Evolutionary conservation across 192 early-diverging fungal species (phyloP), one percentile per base, ranked within the genome.

Genomic region (Coemansia sp.): DNA sequence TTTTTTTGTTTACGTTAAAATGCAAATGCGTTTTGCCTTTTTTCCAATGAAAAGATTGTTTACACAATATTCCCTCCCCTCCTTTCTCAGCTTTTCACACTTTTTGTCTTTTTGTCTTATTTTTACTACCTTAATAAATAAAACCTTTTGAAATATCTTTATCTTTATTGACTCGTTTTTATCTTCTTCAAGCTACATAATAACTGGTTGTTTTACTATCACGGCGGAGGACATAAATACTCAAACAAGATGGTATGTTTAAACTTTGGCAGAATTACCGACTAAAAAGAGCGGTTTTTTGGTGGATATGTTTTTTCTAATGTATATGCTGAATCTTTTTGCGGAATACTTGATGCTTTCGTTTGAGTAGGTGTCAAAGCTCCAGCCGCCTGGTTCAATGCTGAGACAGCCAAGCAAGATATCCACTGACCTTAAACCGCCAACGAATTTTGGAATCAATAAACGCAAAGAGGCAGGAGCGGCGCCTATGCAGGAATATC

Each of bases 331-430:
- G 18, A 13, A 49, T 49, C 18, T n/a, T n/a, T n/a, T 49, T 49
- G 47, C 47, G 4, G 21, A 10, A 22, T 21, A 15, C 13, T 26
- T 10, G 55, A 5, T 47, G 42, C 2, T 37, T 18, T 43, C 12
- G 40, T 46, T 61, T 21, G 6, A 62, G 11, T 62, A 49, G 59
- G 57, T 59, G 39, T 59, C 57, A 18, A 59, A 59, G 39, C 39
- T 59, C 4, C 57, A 59, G 15, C 57, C 57, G 51, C 78, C 78
- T 16, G 78, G 66, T 22, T 75, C 78, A 22, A 67, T 74, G 68
- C 62, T 80, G 36, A 67, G 57, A 39, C 72, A 61, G 41, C 77
- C 77, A 46, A 72, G 66, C 63, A 80, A 72, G 46, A 66, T 75
- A 51, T 66, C 51, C 22, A 54, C 61, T 66, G 75, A 32, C 46